Evolutionary conservation across 768 basidiomycete species (phyloP).

Genomic region (Gymnopilus junonius): DNA sequence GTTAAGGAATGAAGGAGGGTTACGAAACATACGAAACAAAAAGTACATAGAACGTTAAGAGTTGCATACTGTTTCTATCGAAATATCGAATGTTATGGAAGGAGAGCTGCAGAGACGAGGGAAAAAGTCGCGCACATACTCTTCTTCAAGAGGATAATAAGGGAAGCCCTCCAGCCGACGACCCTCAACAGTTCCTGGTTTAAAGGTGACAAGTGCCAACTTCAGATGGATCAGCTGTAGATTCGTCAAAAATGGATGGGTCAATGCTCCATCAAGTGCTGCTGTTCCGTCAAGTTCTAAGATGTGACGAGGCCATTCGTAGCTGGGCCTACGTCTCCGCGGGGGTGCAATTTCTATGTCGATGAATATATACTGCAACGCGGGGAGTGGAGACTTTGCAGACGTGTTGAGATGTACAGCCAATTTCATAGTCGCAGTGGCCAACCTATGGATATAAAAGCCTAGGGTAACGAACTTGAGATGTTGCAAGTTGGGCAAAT

Average conservation of each 20-base stretch:
- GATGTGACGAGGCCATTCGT: not conserved
- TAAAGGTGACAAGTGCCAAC: not conserved
- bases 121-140: not conserved
- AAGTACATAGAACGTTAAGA: no score
- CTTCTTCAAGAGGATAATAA: not conserved
- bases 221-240: not conserved
- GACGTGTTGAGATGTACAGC: not conserved
- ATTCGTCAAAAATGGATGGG: not conserved
- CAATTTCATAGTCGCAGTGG: not conserved
- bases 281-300: not conserved
- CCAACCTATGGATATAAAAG: no score
- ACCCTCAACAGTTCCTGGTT: not conserved
- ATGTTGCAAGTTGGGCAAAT: not conserved
- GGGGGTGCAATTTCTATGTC: not conserved
- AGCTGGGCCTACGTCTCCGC: not conserved
- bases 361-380: not conserved
- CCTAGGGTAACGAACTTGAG: no score
- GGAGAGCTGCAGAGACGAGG: no score
- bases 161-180: not conserved
- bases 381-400: not conserved
- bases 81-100: no score
- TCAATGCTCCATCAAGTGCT: not conserved
- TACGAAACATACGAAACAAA: no score
- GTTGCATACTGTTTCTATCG: no score
- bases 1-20: no score